These are phyloP conservation scores for Venustampulla echinocandica DNA, from an alignment of 495 filamentous ascomycete genomes.

Conservation along the genomic window DNA sequence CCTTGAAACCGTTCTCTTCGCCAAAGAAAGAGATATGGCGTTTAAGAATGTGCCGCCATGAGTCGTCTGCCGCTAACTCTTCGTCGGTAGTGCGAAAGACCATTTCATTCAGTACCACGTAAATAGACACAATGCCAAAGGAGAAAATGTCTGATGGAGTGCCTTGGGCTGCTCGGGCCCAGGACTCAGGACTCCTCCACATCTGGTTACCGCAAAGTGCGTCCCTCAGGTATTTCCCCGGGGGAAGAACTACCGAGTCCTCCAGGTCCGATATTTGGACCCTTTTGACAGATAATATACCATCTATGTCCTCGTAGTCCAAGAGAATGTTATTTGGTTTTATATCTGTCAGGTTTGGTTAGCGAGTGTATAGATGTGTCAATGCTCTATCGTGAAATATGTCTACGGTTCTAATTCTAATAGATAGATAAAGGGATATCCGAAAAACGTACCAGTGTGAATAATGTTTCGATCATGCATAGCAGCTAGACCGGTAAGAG, in stretches of 20 bases:
- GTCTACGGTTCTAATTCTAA: no score
- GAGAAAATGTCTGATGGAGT: neutral
- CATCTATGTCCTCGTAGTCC: conserved; percentile 24
- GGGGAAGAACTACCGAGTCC: conserved; percentile 14
- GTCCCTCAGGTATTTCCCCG: conserved; percentile 25
- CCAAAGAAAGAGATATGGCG: neutral
- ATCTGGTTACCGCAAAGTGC: conserved; percentile 30
- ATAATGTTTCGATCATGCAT: conserved; percentile 10
- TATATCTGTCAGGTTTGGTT: conserved; percentile 24
- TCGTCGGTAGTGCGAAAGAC: neutral
- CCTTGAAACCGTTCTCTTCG: neutral
- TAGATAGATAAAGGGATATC: neutral
- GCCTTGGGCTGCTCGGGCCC: neutral
- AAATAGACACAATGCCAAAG: neutral
- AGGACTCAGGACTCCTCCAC: conserved; percentile 25
- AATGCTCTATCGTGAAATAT: neutral
- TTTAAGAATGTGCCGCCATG: neutral
- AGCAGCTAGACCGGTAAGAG: conserved; percentile 2
- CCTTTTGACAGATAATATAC: conserved; percentile 8
- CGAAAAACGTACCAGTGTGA: neutral
- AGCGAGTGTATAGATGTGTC: conserved; percentile 8
- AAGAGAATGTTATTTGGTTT: conserved; percentile 33
- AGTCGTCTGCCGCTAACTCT: neutral
- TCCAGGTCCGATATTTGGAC: conserved; percentile 19
- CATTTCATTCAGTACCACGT: neutral